Conservation (phyloP, 768 basidiomycete species). For the Podaxis sp. region DNA sequence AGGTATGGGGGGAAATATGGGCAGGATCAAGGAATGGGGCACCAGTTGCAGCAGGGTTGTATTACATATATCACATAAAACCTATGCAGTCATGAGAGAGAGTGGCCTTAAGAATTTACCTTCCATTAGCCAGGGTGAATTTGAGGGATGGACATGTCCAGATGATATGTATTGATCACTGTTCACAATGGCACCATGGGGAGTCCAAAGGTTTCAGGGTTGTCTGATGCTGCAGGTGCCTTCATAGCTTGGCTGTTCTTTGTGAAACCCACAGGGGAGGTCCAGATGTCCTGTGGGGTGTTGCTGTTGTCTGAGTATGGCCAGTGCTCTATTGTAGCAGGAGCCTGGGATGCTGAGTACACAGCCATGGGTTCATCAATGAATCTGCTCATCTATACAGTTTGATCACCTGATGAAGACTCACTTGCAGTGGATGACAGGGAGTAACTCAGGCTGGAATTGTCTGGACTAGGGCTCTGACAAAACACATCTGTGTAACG, state of each 20-base stretch:
- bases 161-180: neutral
- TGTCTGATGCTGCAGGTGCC: neutral
- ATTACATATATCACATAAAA: too few relatives aligned
- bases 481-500: constrained; percentile 9
- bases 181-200: neutral
- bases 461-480: constrained; percentile 45
- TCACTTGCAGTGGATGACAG: constrained; percentile 50
- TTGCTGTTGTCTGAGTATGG: constrained; percentile 19
- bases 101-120: constrained; percentile 4
- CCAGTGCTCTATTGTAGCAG: constrained; percentile 19
- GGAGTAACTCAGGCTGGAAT: constrained; percentile 56
- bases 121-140: constrained; percentile 2
- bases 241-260: neutral
- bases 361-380: constrained; percentile 38
- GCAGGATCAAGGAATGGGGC: too few relatives aligned
- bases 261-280: constrained; percentile 1
- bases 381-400: constrained; percentile 54
- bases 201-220: neutral
- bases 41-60: too few relatives aligned
- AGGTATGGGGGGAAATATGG: too few relatives aligned
- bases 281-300: neutral
- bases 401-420: constrained; percentile 51
- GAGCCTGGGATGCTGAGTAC: neutral
- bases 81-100: too few relatives aligned
- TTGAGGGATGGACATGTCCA: neutral